A percentile compares a stretch with the other conserved stretches of the same genome.
phyloP scores from a whole-genome alignment of 1,284 basidiomycete genomes.

The Puccinia hordei region DNA sequence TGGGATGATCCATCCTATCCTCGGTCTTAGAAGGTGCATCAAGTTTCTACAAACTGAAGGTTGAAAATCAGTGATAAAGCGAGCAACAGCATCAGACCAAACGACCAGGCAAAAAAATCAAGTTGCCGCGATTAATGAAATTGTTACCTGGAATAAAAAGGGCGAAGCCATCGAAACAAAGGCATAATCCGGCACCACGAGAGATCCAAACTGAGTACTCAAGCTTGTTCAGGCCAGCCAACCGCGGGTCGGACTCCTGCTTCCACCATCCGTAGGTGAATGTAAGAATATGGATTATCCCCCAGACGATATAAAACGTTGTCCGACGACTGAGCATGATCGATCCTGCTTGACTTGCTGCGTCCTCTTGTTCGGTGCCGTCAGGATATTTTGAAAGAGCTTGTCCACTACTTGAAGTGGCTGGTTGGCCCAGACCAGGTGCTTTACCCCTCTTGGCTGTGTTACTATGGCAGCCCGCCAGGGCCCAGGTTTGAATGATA shows the following conservation, averaged over 20 bases:
- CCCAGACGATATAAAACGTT: slow-evolving; percentile 29
- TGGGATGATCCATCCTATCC: slow-evolving; percentile 23
- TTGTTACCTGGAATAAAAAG: slow-evolving; percentile 36
- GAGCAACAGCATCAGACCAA: background rate
- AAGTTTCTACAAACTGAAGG: slow-evolving; percentile 20
- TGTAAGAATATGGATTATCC: background rate
- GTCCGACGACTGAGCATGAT: slow-evolving; percentile 15
- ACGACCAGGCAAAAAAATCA: background rate
- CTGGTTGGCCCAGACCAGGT: too few species aligned
- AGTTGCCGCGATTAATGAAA: background rate
- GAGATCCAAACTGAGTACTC: slow-evolving; percentile 42
- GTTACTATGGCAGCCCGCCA: too few species aligned
- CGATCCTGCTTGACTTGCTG: background rate
- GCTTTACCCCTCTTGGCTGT: too few species aligned
- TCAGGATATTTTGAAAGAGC: too few species aligned
- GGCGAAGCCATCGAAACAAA: slow-evolving; percentile 34
- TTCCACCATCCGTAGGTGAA: slow-evolving; percentile 46
- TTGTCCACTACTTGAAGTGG: too few species aligned
- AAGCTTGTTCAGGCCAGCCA: slow-evolving; percentile 25
- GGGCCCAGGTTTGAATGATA: too few species aligned
- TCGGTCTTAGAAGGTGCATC: slow-evolving; percentile 31
- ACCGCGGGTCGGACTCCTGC: slow-evolving; percentile 25
- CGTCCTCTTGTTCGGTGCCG: background rate
- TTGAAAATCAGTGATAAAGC: background rate
- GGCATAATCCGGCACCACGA: slow-evolving; percentile 33